Evolutionary conservation across 768 basidiomycete genomes (phyloP), one percentile per base, ranked within the genome.

Genomic region (Boletus subparvulus): DNA sequence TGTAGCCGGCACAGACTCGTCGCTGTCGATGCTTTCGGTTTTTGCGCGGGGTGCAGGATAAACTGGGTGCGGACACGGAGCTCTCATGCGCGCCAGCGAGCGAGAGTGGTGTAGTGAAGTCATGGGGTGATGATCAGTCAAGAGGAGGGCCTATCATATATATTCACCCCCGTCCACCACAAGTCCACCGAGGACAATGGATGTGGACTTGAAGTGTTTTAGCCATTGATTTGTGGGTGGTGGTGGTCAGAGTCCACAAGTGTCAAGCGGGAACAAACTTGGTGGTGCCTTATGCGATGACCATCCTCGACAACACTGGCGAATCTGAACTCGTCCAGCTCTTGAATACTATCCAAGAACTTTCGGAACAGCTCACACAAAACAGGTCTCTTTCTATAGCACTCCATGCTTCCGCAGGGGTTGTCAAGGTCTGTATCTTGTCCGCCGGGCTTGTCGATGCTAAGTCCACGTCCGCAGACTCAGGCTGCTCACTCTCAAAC

Each of bases 401-500:
- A 35, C 77, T 98, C 39, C 90, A 93, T 68, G 73, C 80, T 0
- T 82, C 92, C 59, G 83, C 90, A 0, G 85, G 83, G 35, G 83
- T 85, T 50, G 82, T 94, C 63, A 97, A 96, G 82, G 94, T 92
- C 44, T 30, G 77, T 71, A 12, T n/a, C 42, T 45, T 7, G 11
- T 49, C n/a, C n/a, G 50, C 30, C 17, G 39, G 41, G 42, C 19
- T 26, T 2, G 36, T 26, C 36, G 33, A 46, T 17, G 17, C 44
- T 37, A 32, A 58, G 39, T 52, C 6, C 41, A 52, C 30, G 33
- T 43, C 32, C 36, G 35, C 71, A 94, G 92, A 83, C 81, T 14
- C 93, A 96, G 73, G 91, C 95, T 7, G 77, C 92, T 7, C 92
- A 98, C 72, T 83, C 89, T 19, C 90, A 94, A 61, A 90, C 92